phyloP scores from a whole-genome alignment of 2,329 filamentous ascomycete species.

The Karstenula rhodostoma region DNA sequence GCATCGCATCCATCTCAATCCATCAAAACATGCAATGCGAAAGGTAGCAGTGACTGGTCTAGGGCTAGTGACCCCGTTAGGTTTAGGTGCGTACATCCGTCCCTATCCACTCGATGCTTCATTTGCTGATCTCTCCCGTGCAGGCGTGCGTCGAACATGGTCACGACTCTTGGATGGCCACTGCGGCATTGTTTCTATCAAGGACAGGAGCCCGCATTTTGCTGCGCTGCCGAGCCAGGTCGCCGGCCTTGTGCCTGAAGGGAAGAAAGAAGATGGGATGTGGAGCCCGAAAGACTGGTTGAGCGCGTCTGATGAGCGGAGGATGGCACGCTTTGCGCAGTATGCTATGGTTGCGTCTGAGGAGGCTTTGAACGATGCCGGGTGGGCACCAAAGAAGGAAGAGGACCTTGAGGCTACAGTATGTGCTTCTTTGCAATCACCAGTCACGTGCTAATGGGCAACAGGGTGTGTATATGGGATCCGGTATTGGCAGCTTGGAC shows the following conservation, averaged over 20 bases:
- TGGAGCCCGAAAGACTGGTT: constrained; percentile 60
- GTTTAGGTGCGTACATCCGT: constrained; percentile 65
- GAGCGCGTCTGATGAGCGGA: constrained; percentile 65
- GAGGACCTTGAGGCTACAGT: constrained; percentile 76
- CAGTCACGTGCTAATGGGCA: constrained; percentile 12
- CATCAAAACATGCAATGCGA: constrained; percentile 56
- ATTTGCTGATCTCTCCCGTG: constrained; percentile 3
- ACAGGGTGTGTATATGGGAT: constrained; percentile 88
- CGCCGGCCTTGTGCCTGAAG: constrained; percentile 79
- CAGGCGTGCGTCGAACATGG: constrained; percentile 80
- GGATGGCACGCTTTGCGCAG: constrained; percentile 91
- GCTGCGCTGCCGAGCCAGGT: constrained; percentile 81
- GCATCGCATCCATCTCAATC: constrained; percentile 23
- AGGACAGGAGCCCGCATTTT: constrained; percentile 69
- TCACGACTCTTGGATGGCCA: constrained; percentile 78
- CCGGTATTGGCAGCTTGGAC: constrained; percentile 92
- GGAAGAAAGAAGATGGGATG: constrained; percentile 51
- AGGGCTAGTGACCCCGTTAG: constrained; percentile 70
- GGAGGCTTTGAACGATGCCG: constrained; percentile 85
- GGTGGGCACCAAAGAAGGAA: constrained; percentile 70
- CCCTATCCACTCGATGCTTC: constrained; percentile 8
- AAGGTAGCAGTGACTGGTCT: constrained; percentile 60
- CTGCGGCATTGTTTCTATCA: constrained; percentile 80
- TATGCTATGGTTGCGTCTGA: constrained; percentile 87
- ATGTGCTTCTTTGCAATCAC: constrained; percentile 24